Conservation (phyloP, 2,329 filamentous ascomycete genomes). For the Fusarium mangiferae region DNA sequence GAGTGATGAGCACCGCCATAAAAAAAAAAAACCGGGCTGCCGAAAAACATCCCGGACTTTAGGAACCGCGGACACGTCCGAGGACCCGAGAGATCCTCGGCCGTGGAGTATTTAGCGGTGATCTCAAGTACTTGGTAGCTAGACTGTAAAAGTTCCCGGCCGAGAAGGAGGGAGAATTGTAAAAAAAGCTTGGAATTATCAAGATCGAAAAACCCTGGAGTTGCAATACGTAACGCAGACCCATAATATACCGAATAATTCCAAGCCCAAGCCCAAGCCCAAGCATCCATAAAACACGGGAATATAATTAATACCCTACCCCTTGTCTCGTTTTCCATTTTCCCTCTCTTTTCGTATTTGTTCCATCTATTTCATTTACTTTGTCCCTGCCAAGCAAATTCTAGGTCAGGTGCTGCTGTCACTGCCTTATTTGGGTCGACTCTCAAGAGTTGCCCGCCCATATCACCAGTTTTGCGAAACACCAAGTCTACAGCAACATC, state of each 20-base stretch:
- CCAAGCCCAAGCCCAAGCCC: neutral
- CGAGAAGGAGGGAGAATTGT: conserved; percentile 12
- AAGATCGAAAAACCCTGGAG: neutral
- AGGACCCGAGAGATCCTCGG: conserved; percentile 4
- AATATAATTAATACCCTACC: conserved; percentile 18
- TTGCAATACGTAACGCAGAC: conserved; percentile 19
- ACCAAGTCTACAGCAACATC: neutral
- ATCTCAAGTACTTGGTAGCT: neutral
- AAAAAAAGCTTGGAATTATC: conserved; percentile 23
- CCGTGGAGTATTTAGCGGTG: neutral
- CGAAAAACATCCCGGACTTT: conserved; percentile 7
- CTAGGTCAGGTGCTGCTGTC: neutral
- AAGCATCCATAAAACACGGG: neutral
- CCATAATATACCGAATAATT: conserved; percentile 8
- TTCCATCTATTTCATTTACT: neutral
- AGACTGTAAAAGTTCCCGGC: neutral
- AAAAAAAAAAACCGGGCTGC: too few species aligned
- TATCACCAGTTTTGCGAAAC: neutral
- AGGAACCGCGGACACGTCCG: conserved; percentile 8
- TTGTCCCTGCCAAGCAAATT: conserved; percentile 1
- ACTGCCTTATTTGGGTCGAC: conserved; percentile 5
- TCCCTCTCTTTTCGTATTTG: neutral
- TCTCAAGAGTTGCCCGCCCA: neutral
- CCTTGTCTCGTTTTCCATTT: neutral
- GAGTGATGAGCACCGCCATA: neutral